Base-by-base conservation (phyloP, 2,329 filamentous ascomycete genomes). In the Cladophialophora chaetospira region DNA sequence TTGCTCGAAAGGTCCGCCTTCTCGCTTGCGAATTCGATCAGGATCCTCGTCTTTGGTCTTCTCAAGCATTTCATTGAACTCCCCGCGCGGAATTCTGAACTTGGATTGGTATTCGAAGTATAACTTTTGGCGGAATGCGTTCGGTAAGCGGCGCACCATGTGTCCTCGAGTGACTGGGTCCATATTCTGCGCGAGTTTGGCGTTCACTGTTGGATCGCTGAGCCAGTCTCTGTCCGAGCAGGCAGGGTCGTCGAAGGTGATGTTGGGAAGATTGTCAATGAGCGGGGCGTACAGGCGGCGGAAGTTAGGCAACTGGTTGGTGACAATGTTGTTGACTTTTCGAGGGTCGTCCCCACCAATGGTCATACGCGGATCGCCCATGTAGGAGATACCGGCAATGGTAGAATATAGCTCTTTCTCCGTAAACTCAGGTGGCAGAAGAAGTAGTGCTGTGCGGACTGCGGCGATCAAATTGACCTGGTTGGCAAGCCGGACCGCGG, bases 101-200 rank as follows among this genome's bases (percentile, higher is more conserved):
- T 96, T 93, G 70, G 88, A 86, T 72, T 96, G 92, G 72, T 97
- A 99, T 67, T 92, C 86, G 72, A 96, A 96, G 75, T 99, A 99
- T 0, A 99, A 78, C 57, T 91, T 92, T 52, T 88, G 84, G 33
- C 94, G 85, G 80, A 99, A 97, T 4, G 86, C 81, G 66, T 88
- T 88, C 3, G 94, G 94, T 9, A 99, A 78, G 10, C 94, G 87
- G 4, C 94, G 86, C 8, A 99, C 93, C 90, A 99, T 99, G 73
- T 99, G 99, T 15, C 89, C 91, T 55, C 94, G 86, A 68, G 89
- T 91, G 56, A 89, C 76, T 0, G 92, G 89, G 67, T 96, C 89
- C 91, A 97, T 95, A 68, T 97, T 91, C 73, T 99, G 94, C 38
- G 82, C 79, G 17, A 99, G 78, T 13, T 77, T 80, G 64, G 89